Evolutionary conservation across 805 yeast genomes (phyloP), one percentile per base, ranked within the genome.

Genomic region (Metschnikowia koreensis): DNA sequence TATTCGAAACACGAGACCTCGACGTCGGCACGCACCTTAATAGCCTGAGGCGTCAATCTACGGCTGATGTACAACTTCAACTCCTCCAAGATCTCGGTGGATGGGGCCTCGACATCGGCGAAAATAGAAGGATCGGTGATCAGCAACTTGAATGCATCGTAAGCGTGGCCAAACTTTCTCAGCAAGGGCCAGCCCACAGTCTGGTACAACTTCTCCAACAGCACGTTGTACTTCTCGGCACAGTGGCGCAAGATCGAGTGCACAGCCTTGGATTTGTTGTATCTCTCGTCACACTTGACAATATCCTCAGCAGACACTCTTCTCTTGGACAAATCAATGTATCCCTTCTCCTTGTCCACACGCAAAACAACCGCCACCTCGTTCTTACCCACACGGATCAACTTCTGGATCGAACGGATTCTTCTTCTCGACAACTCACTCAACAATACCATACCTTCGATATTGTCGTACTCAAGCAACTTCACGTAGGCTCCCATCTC

Each of bases 401-500:
- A 82, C 71, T 94, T 94, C 75, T 94, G 99, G 67, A 94, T 94
- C 48, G 97, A 90, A 73, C 99, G 84, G 66, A 94, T 94, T 78
- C 99, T 96, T 81, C 99, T 90, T 82, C 99, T 89, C 37, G 98
- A 92, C 62, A 94, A 81, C 76, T 94, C 99, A 40, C 96, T 87
- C 64, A 94, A 81, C 60, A 94, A 79, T 52, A 94, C 96, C 99
- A 94, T 94, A 66, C 99, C 99, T 75, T 94, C 99, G 67, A 94
- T 93, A 70, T 93, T 94, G 75, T 94, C 98, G 68, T 94, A 94
- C 74, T 94, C 99, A 59, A 94, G 81, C 59, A 94, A 80, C 72
- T 91, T 93, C 59, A 94, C 96, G 71, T 94, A 94, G 12, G 99
- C 99, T 54, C 99, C 99, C 99, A 94, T 94, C 73, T 94, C 99